Conservation (phyloP, 164 flowering plant species). For the Stephania cephalantha region DNA sequence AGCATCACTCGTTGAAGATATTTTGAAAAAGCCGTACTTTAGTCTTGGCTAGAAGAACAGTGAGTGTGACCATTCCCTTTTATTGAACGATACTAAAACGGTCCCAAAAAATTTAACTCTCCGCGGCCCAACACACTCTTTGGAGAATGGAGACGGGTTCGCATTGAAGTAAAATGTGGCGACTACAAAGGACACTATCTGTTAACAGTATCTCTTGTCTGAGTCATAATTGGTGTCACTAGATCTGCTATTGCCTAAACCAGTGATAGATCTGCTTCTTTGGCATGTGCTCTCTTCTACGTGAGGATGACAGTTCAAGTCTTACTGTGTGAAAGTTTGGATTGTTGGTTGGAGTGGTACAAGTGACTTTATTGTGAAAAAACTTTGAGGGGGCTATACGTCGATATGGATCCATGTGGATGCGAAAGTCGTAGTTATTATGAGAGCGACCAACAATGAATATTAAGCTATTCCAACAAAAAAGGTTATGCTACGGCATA, state of each 20-base stretch:
- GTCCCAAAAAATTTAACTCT: background rate
- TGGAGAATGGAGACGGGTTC: background rate
- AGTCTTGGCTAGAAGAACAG: too few relatives aligned
- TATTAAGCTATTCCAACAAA: too few relatives aligned
- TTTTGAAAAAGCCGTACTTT: background rate
- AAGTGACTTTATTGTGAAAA: background rate
- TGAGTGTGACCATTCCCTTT: too few relatives aligned
- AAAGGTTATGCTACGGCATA: background rate
- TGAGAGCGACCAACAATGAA: too few relatives aligned
- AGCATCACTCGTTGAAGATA: background rate
- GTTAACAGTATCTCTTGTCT: too few relatives aligned
- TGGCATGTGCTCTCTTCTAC: background rate
- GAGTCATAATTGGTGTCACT: too few relatives aligned
- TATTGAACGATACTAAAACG: background rate
- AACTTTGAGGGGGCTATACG: background rate
- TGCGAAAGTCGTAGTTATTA: background rate
- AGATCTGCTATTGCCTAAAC: background rate
- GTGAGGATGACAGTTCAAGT: too few relatives aligned
- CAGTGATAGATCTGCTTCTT: background rate
- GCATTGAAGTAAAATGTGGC: background rate
- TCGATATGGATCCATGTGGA: background rate
- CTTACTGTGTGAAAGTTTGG: too few relatives aligned
- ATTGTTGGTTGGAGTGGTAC: too few relatives aligned
- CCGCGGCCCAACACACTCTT: background rate
- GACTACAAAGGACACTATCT: background rate